Evolutionary conservation across 305 asterid genomes (phyloP), one percentile per base, ranked within the genome.

Genomic region (Solanum hybrid): DNA sequence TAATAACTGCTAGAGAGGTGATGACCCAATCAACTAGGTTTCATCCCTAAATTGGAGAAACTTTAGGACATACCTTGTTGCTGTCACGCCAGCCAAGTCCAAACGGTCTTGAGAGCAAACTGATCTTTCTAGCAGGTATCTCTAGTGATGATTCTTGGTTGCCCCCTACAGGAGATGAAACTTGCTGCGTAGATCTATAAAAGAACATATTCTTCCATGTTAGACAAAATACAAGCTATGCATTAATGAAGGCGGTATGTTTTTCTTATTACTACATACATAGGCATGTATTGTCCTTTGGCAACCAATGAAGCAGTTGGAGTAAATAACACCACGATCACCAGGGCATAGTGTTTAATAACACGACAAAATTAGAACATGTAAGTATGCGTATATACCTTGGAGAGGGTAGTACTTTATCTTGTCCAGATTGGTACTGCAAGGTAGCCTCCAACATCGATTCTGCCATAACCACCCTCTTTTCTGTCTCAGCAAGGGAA

Each of bases 401-500:
- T 35, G 99, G 99, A 89, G 99, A 98, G 42, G 98, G 94, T 64
- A 85, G 95, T 8, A 95, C 95, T 94, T 95, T 97, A 94, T 57
- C 92, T 93, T 97, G 99, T 76, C 98, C 98, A 26, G 99, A 94
- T 93, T 98, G 99, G 92, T 96, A 98, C 93, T 98, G 99, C 92
- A 98, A 94, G 74, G 99, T 98, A 89, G 99, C 99, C 95, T 97
- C 99, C 90, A 98, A 94, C 99, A 98, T 98, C 69, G 99, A 95
- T 88, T 98, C 99, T 36, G 99, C 99, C 99, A 98, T 97, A 90
- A 98, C 96, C 85, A 95, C 98, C 92, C 98, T 93, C 93, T 95
- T 94, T 91, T 98, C 98, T 96, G 93, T 97, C 91, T 95, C 99
- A 67, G 92, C 94, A 80, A 96, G 90, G 86, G 97, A 94, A 67